Base-by-base conservation (phyloP, 1,284 basidiomycete species). In the Ganoderma sinense region DNA sequence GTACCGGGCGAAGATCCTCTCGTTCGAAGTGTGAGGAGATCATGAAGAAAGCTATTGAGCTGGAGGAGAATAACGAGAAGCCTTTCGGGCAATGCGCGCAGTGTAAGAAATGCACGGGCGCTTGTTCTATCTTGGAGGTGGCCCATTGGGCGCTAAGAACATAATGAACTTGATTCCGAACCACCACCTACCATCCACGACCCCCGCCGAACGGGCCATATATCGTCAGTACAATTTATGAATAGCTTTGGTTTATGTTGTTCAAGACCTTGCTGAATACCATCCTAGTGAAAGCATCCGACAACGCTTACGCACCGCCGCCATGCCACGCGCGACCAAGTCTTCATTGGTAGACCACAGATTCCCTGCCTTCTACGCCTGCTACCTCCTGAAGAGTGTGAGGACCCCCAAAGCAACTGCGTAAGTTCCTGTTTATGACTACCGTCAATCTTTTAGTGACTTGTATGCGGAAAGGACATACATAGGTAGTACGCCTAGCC, bases 341-440 rank as follows among this genome's bases (percentile, higher is more conserved):
- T 86, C 87, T 1, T 83, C 85, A 13, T 72, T 87, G 23, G 75
- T 79, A 13, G 84, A 87, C 40, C 93, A 94, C 77, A 79, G 82
- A 2, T 90, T 93, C 71, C 94, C 95, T 1, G 80, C 88, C 0
- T 95, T 97, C 79, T 97, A 97, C 78, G 94, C 94, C 1, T 97
- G 95, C 80, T 97, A 97, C 79, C 86, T 97, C 0, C 84, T 97
- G 14, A 91, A 92, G 74, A 94, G 92, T 1, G 78, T 88, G 4
- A 84, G 88, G 26, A 87, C 85, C 0, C 84, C 86, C 0, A 82
- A 82, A 29, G 86, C 90, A 0, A 88, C 86, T 62, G 89, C 91
- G 83, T 94, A 84, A 72, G 87, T 83, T 53, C 43, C 45, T 41
- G 56, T 62, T 16, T 26, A 39, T 39, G 3, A 16, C 26, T 59